phyloP scores from a whole-genome alignment of 1,284 basidiomycete genomes.

The Cutaneotrichosporon sp. region DNA sequence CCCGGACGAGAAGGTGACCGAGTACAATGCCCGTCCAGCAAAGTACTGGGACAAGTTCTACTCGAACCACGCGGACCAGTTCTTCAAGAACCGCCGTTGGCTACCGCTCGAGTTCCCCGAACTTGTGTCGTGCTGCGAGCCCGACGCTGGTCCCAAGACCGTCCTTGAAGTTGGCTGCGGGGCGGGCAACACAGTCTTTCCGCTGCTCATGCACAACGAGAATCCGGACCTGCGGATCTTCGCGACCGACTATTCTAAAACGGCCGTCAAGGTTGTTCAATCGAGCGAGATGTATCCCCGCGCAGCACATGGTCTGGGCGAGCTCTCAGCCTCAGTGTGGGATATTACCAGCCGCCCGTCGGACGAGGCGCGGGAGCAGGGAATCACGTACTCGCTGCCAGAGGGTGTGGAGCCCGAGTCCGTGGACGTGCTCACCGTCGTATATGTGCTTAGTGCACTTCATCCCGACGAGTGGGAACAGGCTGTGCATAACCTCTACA shows the following conservation, averaged over 20 bases:
- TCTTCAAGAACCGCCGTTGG: conserved; percentile 92
- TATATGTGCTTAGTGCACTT: conserved; percentile 91
- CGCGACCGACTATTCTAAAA: conserved; percentile 86
- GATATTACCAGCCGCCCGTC: conserved; percentile 64
- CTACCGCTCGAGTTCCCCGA: conserved; percentile 89
- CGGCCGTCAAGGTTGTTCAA: conserved; percentile 87
- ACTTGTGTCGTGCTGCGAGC: conserved; percentile 63
- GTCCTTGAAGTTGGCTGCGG: conserved; percentile 85
- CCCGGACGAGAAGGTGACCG: conserved; percentile 48
- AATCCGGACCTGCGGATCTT: conserved; percentile 70
- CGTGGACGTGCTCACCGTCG: conserved; percentile 84
- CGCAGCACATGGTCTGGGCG: conserved; percentile 61
- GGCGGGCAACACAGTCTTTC: conserved; percentile 91
- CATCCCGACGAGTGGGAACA: conserved; percentile 88
- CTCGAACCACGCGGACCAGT: conserved; percentile 65
- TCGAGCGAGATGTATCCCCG: conserved; percentile 65
- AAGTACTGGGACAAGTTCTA: conserved; percentile 82
- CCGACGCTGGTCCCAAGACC: conserved; percentile 66
- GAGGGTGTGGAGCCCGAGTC: conserved; percentile 59
- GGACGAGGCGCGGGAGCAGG: background rate
- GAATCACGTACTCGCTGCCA: conserved; percentile 54
- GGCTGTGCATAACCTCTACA: conserved; percentile 78
- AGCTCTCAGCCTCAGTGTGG: conserved; percentile 76
- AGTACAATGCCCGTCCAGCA: conserved; percentile 39
- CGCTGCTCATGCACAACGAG: conserved; percentile 71